These are phyloP conservation scores for Boletus reticuloceps DNA, from an alignment of 768 basidiomycete genomes.

Conservation along the genomic window DNA sequence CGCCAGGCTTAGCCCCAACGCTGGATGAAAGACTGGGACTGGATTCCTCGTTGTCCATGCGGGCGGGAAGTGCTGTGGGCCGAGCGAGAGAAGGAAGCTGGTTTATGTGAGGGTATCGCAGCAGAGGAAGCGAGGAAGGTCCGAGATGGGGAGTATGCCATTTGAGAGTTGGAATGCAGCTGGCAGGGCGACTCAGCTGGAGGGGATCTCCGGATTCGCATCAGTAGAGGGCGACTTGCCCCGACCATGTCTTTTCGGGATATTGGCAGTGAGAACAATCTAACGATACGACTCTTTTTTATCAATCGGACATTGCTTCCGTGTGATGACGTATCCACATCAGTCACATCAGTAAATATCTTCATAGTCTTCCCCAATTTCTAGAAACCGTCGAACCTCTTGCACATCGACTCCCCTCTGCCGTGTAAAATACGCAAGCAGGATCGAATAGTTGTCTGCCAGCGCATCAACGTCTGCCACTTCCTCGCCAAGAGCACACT, in stretches of 20 bases:
- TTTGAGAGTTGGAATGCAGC: slow-evolving; percentile 22
- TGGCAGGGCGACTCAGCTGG: background rate
- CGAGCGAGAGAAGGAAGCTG: background rate
- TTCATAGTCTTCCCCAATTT: slow-evolving; percentile 72
- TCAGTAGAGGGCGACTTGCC: slow-evolving; percentile 13
- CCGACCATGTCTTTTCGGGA: slow-evolving; percentile 24
- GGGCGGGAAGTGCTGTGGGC: background rate
- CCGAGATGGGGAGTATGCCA: slow-evolving; percentile 6
- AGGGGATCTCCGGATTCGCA: slow-evolving; percentile 12
- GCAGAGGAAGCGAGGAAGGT: background rate
- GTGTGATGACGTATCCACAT: slow-evolving; percentile 9
- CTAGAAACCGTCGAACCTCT: slow-evolving; percentile 67
- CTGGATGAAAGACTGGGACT: background rate
- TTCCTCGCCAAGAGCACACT: background rate
- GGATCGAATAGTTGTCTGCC: slow-evolving; percentile 67
- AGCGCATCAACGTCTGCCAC: background rate
- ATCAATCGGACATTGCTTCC: slow-evolving; percentile 2
- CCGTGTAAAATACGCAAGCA: slow-evolving; percentile 64
- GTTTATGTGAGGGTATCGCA: background rate
- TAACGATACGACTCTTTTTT: background rate
- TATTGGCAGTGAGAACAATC: background rate
- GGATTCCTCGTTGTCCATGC: background rate
- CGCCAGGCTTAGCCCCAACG: background rate
- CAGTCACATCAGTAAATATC: slow-evolving; percentile 48
- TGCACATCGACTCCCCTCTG: slow-evolving; percentile 55